Base-by-base conservation (phyloP, 768 basidiomycete species). In the Psilocybe subaeruginosa region DNA sequence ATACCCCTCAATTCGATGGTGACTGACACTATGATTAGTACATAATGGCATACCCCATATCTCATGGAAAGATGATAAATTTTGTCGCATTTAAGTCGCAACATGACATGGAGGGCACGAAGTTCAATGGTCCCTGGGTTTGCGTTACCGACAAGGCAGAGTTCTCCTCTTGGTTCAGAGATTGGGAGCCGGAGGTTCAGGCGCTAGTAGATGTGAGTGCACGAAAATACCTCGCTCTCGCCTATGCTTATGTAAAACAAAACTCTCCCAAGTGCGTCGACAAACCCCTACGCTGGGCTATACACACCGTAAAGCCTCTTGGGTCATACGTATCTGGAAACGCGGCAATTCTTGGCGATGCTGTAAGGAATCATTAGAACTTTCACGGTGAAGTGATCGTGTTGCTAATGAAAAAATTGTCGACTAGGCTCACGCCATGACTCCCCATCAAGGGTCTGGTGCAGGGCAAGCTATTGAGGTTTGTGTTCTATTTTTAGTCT, bases 181-280 rank as follows among this genome's bases (percentile, higher is more conserved):
- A 74, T 33, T 87, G 89, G 79, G 88, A 90, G 70, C 77, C 82
- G 1, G 88, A 90, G 37, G 84, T 84, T 4, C 80, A 83, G 64
- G 77, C 78, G 0, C 68, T 91, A 0, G 66, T 91, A 16, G 74
- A 84, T 73, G 89, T 87, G 55, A 62, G 76, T 70, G 1, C 33
- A 35, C 16, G 51, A 3, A 37, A 17, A 9, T 5, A 48, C 14
- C 8, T 6, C 8, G 17, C 12, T 50, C 12, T 4, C 6, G 23
- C 14, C n/a, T 19, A 39, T 6, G 31, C 19, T 39, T 17, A 27
- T 43, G 16, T 43, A 9, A 2, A 54, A 64, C 63, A 9, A 23
- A 23, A 23, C 23, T 23, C 23, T 23, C 23, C 23, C 23, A 23
- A 89, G 88, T 85, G 84, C 63, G 76, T 84, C 19, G 80, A 84